Evolutionary conservation across 495 filamentous ascomycete genomes (phyloP).

Genomic region (Penicillium antarcticum): DNA sequence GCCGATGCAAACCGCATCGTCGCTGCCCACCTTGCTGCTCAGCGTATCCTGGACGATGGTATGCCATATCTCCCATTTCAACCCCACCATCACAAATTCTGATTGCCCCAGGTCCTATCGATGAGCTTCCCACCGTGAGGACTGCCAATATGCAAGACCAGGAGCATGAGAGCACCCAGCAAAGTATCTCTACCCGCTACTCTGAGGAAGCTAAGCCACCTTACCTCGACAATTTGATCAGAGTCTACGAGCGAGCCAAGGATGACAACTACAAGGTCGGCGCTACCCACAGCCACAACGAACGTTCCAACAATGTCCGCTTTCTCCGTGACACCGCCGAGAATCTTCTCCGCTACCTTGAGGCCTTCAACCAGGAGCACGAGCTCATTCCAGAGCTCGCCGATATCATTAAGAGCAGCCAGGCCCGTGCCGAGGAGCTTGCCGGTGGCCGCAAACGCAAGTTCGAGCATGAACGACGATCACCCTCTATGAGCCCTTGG

Average conservation of each 20-base stretch:
- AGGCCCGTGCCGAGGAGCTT: slow-evolving; percentile 33
- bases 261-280: slow-evolving; percentile 30
- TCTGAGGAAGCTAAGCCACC: not conserved
- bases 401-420: slow-evolving; percentile 23
- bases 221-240: slow-evolving; percentile 27
- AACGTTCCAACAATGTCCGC: slow-evolving; percentile 28
- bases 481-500: not conserved
- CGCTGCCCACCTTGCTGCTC: slow-evolving; percentile 6
- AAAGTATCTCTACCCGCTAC: not conserved
- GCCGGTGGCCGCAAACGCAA: slow-evolving; percentile 42
- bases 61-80: not conserved
- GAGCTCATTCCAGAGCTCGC: slow-evolving; percentile 31
- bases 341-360: slow-evolving; percentile 38
- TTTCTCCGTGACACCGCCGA: slow-evolving; percentile 51
- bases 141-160: not conserved
- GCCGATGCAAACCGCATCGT: not conserved
- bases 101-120: not conserved
- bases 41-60: slow-evolving; percentile 8
- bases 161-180: not conserved
- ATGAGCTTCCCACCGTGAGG: not conserved
- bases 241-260: slow-evolving; percentile 36
- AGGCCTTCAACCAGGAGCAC: slow-evolving; percentile 18
- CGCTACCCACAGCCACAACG: slow-evolving; percentile 14
- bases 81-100: not conserved
- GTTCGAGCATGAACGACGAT: slow-evolving; percentile 27